Evolutionary conservation across 768 basidiomycete genomes (phyloP).

Genomic region (Leucosporidium yakuticum): DNA sequence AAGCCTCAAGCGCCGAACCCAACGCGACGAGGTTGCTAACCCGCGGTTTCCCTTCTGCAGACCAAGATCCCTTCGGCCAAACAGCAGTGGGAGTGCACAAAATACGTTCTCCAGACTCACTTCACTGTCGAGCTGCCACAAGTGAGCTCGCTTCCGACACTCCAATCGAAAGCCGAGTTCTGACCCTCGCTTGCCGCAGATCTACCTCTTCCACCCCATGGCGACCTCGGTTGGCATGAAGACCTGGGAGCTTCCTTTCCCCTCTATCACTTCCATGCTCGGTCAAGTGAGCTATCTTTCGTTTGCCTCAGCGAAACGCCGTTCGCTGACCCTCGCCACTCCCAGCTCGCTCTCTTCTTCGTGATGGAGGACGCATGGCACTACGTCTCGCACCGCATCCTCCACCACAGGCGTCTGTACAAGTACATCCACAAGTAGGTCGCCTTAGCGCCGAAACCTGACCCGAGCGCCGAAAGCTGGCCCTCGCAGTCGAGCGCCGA

Average conservation of each 20-base stretch:
- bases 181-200: constrained; percentile 15
- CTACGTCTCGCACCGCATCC: constrained; percentile 59
- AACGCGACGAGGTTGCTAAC: neutral
- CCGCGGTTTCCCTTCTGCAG: constrained; percentile 26
- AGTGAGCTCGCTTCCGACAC: constrained; percentile 53
- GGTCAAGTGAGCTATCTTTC: constrained; percentile 45
- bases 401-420: constrained; percentile 40
- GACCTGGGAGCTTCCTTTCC: constrained; percentile 89
- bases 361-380: constrained; percentile 95
- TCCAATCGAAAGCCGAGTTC: neutral
- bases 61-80: constrained; percentile 65
- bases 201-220: constrained; percentile 47
- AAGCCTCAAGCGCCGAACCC: neutral
- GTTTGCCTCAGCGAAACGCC: too few relatives aligned
- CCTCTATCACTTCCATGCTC: constrained; percentile 59
- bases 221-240: constrained; percentile 80
- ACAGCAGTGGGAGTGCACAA: constrained; percentile 93
- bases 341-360: constrained; percentile 73
- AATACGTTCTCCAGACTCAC: constrained; percentile 84
- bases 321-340: neutral
- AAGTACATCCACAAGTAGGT: constrained; percentile 35
- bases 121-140: constrained; percentile 89
- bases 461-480: neutral
- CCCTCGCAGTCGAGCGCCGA: constrained; percentile 62
- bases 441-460: neutral